Conservation (phyloP, 2,329 filamentous ascomycete genomes). For the Paracorniculantispora psalliotae region DNA sequence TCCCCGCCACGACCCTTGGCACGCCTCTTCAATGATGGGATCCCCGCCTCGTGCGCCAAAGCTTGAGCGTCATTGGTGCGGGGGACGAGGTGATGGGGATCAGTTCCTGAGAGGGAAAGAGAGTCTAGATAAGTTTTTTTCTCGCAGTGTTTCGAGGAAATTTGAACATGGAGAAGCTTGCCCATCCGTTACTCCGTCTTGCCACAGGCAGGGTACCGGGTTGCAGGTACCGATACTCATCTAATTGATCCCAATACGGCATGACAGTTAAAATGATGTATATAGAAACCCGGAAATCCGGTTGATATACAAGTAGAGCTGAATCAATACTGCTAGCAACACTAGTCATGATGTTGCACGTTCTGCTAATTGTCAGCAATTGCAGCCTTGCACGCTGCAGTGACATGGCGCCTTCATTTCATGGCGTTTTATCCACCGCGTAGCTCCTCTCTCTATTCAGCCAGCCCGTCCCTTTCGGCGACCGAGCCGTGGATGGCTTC, state of each 20-base stretch:
- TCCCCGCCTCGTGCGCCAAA: conserved; percentile 7
- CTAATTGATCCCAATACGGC: too few species aligned
- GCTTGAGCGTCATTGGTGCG: neutral
- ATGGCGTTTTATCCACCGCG: neutral
- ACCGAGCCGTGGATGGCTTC: neutral
- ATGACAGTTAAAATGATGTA: too few species aligned
- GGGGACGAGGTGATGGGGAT: neutral
- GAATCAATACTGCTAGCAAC: neutral
- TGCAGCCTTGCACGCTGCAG: neutral
- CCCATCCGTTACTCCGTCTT: too few species aligned
- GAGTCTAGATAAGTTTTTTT: too few species aligned
- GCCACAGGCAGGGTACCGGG: too few species aligned
- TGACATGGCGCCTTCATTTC: neutral
- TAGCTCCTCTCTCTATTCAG: neutral
- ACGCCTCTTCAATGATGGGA: neutral
- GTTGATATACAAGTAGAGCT: too few species aligned
- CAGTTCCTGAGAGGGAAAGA: neutral
- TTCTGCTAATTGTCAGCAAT: neutral
- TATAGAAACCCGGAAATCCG: too few species aligned
- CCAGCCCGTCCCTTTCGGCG: neutral
- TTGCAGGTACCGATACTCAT: too few species aligned
- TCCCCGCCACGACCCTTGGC: conserved; percentile 4
- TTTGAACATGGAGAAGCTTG: too few species aligned
- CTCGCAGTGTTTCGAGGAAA: too few species aligned
- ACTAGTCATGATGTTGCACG: neutral